These are phyloP conservation scores for Neurospora sp. DNA, from an alignment of 2,329 filamentous ascomycete species.

Conservation along the genomic window DNA sequence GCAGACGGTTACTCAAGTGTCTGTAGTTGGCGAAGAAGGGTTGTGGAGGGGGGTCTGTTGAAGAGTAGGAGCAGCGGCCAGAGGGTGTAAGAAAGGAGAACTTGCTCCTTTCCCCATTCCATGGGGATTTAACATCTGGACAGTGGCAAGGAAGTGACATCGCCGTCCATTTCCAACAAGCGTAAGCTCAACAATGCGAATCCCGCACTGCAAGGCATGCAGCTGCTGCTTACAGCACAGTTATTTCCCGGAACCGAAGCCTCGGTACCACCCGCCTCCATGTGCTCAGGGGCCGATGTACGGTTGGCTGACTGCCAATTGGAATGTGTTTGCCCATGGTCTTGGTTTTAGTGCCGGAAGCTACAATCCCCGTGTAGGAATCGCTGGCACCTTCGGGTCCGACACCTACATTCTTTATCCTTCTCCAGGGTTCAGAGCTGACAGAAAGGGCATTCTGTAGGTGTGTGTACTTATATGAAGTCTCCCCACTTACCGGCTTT, in stretches of 20 bases:
- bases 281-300: not conserved
- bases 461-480: not conserved
- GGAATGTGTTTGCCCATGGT: not conserved
- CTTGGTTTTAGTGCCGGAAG: not conserved
- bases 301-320: not conserved
- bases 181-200: not conserved
- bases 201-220: not conserved
- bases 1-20: no score
- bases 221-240: not conserved
- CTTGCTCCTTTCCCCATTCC: not conserved
- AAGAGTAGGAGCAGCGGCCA: no score
- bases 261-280: not conserved
- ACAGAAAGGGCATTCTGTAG: not conserved
- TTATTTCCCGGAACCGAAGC: not conserved
- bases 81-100: no score
- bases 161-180: not conserved
- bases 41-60: no score
- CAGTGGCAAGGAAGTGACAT: not conserved
- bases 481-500: not conserved
- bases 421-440: not conserved
- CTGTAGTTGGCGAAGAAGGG: no score
- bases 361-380: not conserved
- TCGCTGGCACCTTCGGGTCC: not conserved
- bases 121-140: not conserved
- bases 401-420: not conserved